phyloP scores from a whole-genome alignment of 352 stramenopile genomes.

The Pythium periplocum region DNA sequence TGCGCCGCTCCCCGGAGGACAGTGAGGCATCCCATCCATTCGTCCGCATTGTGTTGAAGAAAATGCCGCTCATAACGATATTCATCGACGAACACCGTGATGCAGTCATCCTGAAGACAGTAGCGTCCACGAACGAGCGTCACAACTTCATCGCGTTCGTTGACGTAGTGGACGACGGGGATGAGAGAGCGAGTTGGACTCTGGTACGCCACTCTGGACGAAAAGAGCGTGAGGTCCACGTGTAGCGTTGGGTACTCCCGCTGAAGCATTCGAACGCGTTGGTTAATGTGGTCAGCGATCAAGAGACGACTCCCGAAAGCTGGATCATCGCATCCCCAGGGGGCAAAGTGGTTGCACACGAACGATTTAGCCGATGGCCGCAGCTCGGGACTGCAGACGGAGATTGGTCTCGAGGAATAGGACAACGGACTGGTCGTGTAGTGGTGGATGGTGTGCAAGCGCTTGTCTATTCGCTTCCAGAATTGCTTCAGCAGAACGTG shows the following conservation, averaged over 20 bases:
- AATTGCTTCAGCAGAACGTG: conserved; percentile 12
- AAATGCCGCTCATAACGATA: conserved; percentile 43
- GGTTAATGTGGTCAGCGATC: conserved; percentile 19
- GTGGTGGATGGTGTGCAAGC: conserved; percentile 6
- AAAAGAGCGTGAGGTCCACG: conserved; percentile 15
- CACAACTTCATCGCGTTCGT: conserved; percentile 21
- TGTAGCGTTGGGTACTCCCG: conserved; percentile 9
- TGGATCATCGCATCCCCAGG: conserved; percentile 7
- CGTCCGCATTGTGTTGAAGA: conserved; percentile 26
- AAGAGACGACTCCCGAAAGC: neutral
- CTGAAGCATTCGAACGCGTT: conserved; percentile 3
- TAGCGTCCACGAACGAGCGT: conserved; percentile 19
- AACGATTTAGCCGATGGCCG: neutral
- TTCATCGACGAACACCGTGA: conserved; percentile 44
- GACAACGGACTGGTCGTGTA: neutral
- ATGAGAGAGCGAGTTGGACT: neutral
- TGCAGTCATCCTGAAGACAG: conserved; percentile 7
- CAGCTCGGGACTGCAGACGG: neutral
- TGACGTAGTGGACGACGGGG: conserved; percentile 6
- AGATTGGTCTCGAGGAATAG: neutral
- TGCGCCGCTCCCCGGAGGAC: conserved; percentile 28
- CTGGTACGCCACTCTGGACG: conserved; percentile 1
- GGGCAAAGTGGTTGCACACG: neutral
- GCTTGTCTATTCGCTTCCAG: conserved; percentile 11
- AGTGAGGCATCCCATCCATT: conserved; percentile 25